Evolutionary conservation across 1,284 basidiomycete genomes (phyloP), one percentile per base, ranked within the genome.

Genomic region (Trametes versicolor): DNA sequence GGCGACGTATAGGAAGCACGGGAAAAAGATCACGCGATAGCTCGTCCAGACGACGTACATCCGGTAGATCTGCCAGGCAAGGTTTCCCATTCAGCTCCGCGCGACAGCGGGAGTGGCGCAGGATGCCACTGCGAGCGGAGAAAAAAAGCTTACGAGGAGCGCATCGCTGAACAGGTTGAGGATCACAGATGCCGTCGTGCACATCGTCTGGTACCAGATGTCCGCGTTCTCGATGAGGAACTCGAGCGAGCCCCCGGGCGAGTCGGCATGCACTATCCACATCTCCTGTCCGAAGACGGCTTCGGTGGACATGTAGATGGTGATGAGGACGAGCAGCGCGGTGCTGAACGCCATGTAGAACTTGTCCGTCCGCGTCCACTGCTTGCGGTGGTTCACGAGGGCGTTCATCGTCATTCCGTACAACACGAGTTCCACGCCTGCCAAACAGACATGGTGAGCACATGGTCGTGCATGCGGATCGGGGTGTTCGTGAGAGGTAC

Each of bases 131-230:
- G 37, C 12, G 5, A 39, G 37, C 12, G 12, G 8, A 10, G 48
- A 15, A 49, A 49, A 17, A 15, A 49, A 25, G 62, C 70, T 36
- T 27, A 71, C 70, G 13, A 71, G 64, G 23, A 71, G 58, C n/a
- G 60, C 70, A 29, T 71, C 70, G 23, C 57, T 60, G 41, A 70
- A 55, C 7, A 71, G 49, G 27, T 70, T 68, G 34, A 68, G 64
- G 39, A 63, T n/a, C 6, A 69, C 54, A 8, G 61, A 67, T 12
- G 70, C 54, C 2, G 67, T 53, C 13, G 68, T 67, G 43, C 66
- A 66, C 63, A 70, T 64, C 10, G 70, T 71, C 59, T 70, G 64
- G 45, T 71, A 71, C 70, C 70, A 71, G 8, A 70, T 58, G 21
- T 60, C 48, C 13, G 66, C 65, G 32, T 68, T 66, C 23, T 58